Base-by-base conservation (phyloP, 805 yeast species). In the Dipodascopsis uninucleata region DNA sequence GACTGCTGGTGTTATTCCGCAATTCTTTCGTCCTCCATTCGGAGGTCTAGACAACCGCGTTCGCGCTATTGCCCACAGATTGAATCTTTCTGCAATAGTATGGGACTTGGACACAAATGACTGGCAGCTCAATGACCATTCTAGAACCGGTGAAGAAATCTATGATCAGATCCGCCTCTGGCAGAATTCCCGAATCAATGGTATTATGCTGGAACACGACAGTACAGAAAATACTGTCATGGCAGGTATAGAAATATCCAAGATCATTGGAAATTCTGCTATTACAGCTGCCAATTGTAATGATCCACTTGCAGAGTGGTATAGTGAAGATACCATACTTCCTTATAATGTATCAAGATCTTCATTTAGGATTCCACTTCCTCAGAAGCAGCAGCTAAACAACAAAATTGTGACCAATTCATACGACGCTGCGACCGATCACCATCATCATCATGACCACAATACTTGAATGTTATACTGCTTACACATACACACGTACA, bases 21-120 rank as follows among this genome's bases (percentile, higher is more conserved):
- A 82, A 59, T 90, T 90, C 85, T 90, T 85, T 63, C 75, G 98
- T 55, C 98, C 98, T 0, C 98, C 98, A 1, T 90, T 86, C 61
- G 98, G 97, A 0, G 97, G 95, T 0, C 72, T 86, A 26, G 98
- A 90, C 66, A 82, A 88, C 61, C 70, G 97, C 42, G 83, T 90
- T 1, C 70, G 97, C 45, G 68, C 80, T 1, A 85, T 90, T 43
- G 75, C 86, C 12, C 70, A 89, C 41, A 85, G 82, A 64, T 83
- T 90, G 63, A 96, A 96, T 0, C 75, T 90, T 73, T 87, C 82
- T 58, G 78, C 85, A 3, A 96, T 84, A 21, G 65, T 90, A 26
- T 90, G 97, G 98, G 93, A 87, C 61, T 77, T 75, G 58, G 97
- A 90, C 64, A 78, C 96, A 0, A 81, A 81, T 66, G 97, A 90